Conservation (phyloP, 2,329 filamentous ascomycete genomes). For the Colletotrichum euphorbiae region DNA sequence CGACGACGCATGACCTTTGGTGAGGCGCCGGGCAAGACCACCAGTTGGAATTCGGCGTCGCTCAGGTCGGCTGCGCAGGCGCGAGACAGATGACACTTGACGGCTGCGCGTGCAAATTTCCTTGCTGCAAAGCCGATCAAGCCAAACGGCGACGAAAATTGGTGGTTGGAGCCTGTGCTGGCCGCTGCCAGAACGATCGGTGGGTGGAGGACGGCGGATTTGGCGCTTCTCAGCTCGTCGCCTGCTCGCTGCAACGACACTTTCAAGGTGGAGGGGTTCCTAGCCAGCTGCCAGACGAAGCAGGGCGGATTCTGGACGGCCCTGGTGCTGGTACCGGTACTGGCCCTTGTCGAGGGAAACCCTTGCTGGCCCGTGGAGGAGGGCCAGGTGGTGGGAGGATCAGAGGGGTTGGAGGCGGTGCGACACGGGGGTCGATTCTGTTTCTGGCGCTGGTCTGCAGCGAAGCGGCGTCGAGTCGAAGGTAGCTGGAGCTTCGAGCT, state of each 20-base stretch:
- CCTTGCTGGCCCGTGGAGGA: constrained; percentile 11
- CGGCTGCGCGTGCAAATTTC: neutral
- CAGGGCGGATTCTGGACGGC: neutral
- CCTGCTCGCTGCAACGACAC: neutral
- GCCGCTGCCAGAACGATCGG: neutral
- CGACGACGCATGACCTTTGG: neutral
- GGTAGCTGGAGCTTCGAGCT: constrained; percentile 2
- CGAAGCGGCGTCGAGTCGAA: neutral
- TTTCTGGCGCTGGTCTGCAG: constrained; percentile 15
- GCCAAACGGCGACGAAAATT: neutral
- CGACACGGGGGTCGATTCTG: constrained; percentile 11
- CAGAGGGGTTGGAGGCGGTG: constrained; percentile 22
- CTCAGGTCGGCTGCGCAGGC: neutral
- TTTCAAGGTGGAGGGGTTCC: neutral
- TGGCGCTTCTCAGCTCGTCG: constrained; percentile 29
- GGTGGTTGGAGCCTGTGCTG: neutral
- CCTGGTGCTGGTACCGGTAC: constrained; percentile 8
- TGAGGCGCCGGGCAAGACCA: neutral
- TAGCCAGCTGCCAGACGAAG: neutral
- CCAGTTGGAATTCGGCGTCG: neutral
- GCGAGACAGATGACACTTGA: neutral
- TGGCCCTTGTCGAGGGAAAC: constrained; percentile 22
- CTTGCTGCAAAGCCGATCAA: neutral
- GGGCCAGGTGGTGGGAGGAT: constrained; percentile 14
- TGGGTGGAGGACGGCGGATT: constrained; percentile 25